A percentile compares a stretch with the other conserved stretches of the same genome.
Conservation (phyloP, 495 filamentous ascomycete species). For the Daldinia bambusicola region DNA sequence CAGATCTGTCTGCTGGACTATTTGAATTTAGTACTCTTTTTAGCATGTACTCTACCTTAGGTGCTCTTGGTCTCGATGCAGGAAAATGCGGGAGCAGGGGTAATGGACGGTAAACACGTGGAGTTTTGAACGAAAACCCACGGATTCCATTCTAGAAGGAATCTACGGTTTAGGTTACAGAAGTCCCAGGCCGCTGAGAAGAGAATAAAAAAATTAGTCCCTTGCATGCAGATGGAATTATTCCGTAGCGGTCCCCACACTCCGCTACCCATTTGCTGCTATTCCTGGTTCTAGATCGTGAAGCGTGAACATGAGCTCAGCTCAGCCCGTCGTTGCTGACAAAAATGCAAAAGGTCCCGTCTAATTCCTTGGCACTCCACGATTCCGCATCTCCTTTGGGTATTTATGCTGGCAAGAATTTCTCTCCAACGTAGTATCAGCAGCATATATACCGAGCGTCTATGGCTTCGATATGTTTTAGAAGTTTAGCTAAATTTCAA, state of each 20-base stretch:
- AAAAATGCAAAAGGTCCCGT: not conserved
- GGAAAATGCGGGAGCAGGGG: conserved; percentile 3
- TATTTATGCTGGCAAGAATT: not conserved
- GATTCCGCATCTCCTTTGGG: not conserved
- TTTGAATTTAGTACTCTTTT: too few relatives aligned
- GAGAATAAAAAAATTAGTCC: conserved; percentile 33
- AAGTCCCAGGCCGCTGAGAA: not conserved
- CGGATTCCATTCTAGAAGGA: too few relatives aligned
- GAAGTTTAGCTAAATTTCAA: conserved; percentile 6
- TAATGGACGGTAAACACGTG: not conserved
- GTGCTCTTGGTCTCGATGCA: too few relatives aligned
- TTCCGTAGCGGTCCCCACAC: conserved; percentile 27
- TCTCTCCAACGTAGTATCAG: not conserved
- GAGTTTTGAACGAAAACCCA: too few relatives aligned
- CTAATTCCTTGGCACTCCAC: not conserved
- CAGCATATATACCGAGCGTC: conserved; percentile 6
- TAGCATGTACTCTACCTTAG: too few relatives aligned
- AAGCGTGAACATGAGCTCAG: not conserved
- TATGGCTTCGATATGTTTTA: not conserved
- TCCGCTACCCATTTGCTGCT: conserved; percentile 24
- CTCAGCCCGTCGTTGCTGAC: not conserved
- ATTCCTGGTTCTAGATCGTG: conserved; percentile 15
- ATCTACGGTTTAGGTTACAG: too few relatives aligned
- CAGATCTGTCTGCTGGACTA: too few relatives aligned
- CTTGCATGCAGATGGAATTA: conserved; percentile 19